A percentile compares a stretch with the other conserved stretches of the same genome.
These are phyloP conservation scores for Aurifilum marmelostoma DNA, from an alignment of 2,329 filamentous ascomycete genomes.

Conservation along the genomic window DNA sequence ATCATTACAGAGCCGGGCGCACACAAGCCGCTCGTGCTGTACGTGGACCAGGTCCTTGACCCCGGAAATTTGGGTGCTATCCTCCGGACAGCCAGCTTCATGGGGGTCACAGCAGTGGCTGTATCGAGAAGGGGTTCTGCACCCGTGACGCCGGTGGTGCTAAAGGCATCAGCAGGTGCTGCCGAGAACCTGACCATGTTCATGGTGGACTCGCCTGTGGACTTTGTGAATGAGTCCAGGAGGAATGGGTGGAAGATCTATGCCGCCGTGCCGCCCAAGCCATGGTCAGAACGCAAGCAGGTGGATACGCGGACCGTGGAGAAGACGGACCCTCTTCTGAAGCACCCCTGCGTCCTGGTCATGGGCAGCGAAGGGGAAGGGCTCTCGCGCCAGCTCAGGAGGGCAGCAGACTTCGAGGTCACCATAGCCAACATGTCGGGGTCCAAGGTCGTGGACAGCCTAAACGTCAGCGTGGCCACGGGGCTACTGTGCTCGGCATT, in stretches of 20 bases:
- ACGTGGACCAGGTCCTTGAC: slow-evolving; percentile 79
- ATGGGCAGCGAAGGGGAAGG: slow-evolving; percentile 83
- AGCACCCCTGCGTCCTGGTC: slow-evolving; percentile 75
- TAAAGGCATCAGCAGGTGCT: slow-evolving; percentile 89
- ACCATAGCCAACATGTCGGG: slow-evolving; percentile 64
- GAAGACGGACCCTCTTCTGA: slow-evolving; percentile 54
- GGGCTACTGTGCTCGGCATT: slow-evolving; percentile 76
- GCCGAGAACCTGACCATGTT: slow-evolving; percentile 80
- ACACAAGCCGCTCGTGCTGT: slow-evolving; percentile 70
- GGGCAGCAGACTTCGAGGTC: slow-evolving; percentile 66
- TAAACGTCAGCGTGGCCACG: slow-evolving; percentile 91
- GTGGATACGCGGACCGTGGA: slow-evolving; percentile 56
- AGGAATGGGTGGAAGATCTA: slow-evolving; percentile 81
- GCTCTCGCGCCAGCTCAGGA: slow-evolving; percentile 65
- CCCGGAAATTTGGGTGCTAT: slow-evolving; percentile 91
- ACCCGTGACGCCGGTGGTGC: slow-evolving; percentile 72
- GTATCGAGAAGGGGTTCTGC: slow-evolving; percentile 76
- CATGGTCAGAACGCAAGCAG: slow-evolving; percentile 43
- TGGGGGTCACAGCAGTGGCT: slow-evolving; percentile 84
- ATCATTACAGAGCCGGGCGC: slow-evolving; percentile 43
- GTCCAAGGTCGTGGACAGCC: slow-evolving; percentile 72
- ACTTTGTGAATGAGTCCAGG: slow-evolving; percentile 71
- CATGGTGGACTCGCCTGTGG: slow-evolving; percentile 64
- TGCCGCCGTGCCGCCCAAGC: slow-evolving; percentile 65
- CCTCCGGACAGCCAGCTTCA: slow-evolving; percentile 83